Conservation (phyloP, 371 early-diverging fungal genomes). For the Mucor racemosus region DNA sequence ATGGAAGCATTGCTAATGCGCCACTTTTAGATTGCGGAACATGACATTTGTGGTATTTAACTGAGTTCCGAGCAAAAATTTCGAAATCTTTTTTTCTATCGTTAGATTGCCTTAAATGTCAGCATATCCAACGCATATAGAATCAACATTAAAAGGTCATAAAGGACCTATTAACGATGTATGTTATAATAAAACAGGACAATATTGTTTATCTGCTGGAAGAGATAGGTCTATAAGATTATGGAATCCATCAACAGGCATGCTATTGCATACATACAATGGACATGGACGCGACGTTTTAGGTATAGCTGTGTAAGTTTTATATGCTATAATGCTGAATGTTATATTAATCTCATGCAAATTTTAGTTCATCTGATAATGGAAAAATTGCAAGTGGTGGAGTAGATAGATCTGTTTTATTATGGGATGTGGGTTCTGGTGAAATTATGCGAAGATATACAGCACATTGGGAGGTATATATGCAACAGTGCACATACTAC, state of each 20-base stretch:
- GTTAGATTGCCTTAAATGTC: conserved; percentile 3
- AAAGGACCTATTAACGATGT: conserved; percentile 69
- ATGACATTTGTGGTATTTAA: no score
- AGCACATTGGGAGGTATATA: conserved; percentile 79
- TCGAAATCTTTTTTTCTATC: neutral
- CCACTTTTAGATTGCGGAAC: no score
- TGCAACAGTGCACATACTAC: neutral
- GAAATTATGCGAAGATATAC: conserved; percentile 72
- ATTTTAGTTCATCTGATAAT: conserved; percentile 70
- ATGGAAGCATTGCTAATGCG: no score
- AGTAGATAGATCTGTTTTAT: conserved; percentile 77
- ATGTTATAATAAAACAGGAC: conserved; percentile 71
- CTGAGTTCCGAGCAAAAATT: no score
- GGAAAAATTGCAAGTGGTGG: conserved; percentile 83
- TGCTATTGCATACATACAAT: conserved; percentile 76
- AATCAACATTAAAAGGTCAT: conserved; percentile 62
- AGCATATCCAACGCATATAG: conserved; percentile 43
- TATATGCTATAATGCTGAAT: neutral
- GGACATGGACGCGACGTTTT: conserved; percentile 90
- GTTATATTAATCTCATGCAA: no score
- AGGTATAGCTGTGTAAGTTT: conserved; percentile 71
- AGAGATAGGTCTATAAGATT: conserved; percentile 79
- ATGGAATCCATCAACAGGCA: conserved; percentile 78
- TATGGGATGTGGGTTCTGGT: conserved; percentile 89
- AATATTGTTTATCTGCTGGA: conserved; percentile 81